Evolutionary conservation across 148 eudicot genomes (phyloP), one percentile per base, ranked within the genome.

Genomic region (Salicornia ramosissima): DNA sequence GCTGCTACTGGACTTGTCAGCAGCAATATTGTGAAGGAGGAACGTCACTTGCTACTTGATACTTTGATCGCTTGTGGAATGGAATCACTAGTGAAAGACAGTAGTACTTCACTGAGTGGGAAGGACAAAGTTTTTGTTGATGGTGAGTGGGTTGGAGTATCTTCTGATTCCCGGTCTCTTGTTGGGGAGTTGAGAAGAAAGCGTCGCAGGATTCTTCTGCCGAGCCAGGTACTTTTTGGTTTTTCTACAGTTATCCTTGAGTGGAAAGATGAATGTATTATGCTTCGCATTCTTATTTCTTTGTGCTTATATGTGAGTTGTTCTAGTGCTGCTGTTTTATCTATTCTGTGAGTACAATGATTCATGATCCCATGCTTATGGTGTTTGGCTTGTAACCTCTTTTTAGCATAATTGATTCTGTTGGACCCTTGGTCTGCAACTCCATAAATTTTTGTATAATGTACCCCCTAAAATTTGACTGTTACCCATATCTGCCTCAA

Each of bases 121-220:
- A 85, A 84, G 71, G 64, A 81, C 64, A 90, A 90, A 75, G 78
- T 94, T 49, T 76, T 94, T 55, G 59, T 94, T 54, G 86, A 94
- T 74, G 98, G 98, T 34, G 89, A 90, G 56, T 88, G 96, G 92
- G 84, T 88, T 42, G 98, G 98, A 49, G 67, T 82, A n/a, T 87
- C 87, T 77, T 79, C 67, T 68, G 78, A 90, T 81, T 82, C 97
- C 49, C 52, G 70, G 25, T 73, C 85, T 0, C 88, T 94, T 78
- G 96, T 84, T 75, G 77, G 78, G 26, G 81, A 86, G 62, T 67
- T 90, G 12, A 85, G 92, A 73, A 77, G 72, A 50, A 80, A 71
- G 54, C 88, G 98, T 0, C 87, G 90, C 47, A 81, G 67, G 65
- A 79, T 56, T 74, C 85, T 73, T 56, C 24, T 90, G 43, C 85